phyloP scores from a whole-genome alignment of 2,329 filamentous ascomycete genomes.

The Xylariaceae sp. region DNA sequence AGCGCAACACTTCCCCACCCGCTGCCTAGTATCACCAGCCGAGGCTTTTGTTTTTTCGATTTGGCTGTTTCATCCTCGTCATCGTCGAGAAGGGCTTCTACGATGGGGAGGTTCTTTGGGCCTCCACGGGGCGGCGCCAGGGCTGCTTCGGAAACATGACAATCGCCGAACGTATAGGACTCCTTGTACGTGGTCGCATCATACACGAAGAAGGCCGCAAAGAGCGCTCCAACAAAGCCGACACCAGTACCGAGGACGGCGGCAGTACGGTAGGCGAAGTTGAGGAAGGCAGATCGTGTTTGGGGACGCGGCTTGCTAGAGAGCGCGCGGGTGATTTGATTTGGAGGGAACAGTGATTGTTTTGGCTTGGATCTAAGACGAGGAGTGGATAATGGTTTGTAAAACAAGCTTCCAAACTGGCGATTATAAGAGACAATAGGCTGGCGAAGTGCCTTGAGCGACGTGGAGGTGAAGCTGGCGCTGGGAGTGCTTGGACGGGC shows the following conservation, averaged over 20 bases:
- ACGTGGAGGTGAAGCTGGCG: constrained; percentile 14
- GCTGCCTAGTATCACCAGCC: constrained; percentile 88
- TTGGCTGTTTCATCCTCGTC: constrained; percentile 76
- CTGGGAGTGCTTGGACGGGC: constrained; percentile 29
- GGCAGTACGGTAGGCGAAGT: constrained; percentile 72
- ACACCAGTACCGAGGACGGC: constrained; percentile 78
- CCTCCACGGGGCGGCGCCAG: constrained; percentile 82
- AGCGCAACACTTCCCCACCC: constrained; percentile 95
- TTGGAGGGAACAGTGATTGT: constrained; percentile 33
- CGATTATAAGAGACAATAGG: constrained; percentile 17
- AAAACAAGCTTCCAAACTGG: constrained; percentile 31
- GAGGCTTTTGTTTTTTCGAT: constrained; percentile 83
- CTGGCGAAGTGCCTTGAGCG: constrained; percentile 13
- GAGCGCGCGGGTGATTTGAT: constrained; percentile 46
- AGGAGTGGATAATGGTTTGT: constrained; percentile 8
- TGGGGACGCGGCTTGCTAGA: constrained; percentile 61
- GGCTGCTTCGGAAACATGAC: constrained; percentile 83
- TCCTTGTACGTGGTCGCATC: constrained; percentile 91
- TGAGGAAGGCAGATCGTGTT: constrained; percentile 53
- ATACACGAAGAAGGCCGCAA: constrained; percentile 89
- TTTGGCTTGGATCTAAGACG: constrained; percentile 15
- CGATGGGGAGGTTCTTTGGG: constrained; percentile 93
- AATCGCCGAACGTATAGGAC: constrained; percentile 68
- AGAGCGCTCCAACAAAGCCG: constrained; percentile 68
- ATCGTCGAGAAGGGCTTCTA: constrained; percentile 86